phyloP scores from a whole-genome alignment of 257 asterid genomes.

The Verbena officinalis region DNA sequence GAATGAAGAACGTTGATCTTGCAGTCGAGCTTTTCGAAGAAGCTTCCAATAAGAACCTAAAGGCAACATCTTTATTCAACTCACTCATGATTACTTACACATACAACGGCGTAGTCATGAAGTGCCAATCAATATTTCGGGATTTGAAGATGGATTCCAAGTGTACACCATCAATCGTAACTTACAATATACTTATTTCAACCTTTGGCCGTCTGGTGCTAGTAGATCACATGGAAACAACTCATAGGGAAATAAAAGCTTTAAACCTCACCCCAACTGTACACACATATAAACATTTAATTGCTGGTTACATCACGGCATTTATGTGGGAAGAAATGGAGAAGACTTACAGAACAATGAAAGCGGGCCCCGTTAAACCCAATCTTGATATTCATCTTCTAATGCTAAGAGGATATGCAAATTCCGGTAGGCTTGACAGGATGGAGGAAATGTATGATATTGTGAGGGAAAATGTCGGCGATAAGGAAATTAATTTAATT shows the following conservation, averaged over 20 bases:
- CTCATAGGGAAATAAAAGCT: slow-evolving; percentile 53
- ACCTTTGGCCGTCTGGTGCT: slow-evolving; percentile 68
- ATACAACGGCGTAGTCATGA: slow-evolving; percentile 46
- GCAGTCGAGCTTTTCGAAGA: slow-evolving; percentile 72
- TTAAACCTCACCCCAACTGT: slow-evolving; percentile 52
- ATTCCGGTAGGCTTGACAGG: slow-evolving; percentile 64
- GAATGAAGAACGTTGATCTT: slow-evolving; percentile 50
- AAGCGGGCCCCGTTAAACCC: slow-evolving; percentile 53
- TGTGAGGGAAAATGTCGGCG: slow-evolving; percentile 49
- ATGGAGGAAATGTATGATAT: slow-evolving; percentile 76
- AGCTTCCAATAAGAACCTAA: slow-evolving; percentile 57
- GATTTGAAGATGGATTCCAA: slow-evolving; percentile 57
- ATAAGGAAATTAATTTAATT: slow-evolving; percentile 46
- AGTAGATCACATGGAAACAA: slow-evolving; percentile 78
- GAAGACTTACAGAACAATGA: slow-evolving; percentile 56
- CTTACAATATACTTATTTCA: slow-evolving; percentile 85
- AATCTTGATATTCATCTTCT: slow-evolving; percentile 50
- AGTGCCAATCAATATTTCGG: slow-evolving; percentile 60
- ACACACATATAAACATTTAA: slow-evolving; percentile 59
- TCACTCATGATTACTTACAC: slow-evolving; percentile 76
- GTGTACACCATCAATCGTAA: slow-evolving; percentile 63
- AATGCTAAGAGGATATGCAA: slow-evolving; percentile 89
- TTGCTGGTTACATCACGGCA: slow-evolving; percentile 81
- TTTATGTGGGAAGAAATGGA: slow-evolving; percentile 94
- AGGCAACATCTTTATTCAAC: slow-evolving; percentile 53